Conservation (phyloP, 257 asterid genomes). For the Lithospermum erythrorhizon region DNA sequence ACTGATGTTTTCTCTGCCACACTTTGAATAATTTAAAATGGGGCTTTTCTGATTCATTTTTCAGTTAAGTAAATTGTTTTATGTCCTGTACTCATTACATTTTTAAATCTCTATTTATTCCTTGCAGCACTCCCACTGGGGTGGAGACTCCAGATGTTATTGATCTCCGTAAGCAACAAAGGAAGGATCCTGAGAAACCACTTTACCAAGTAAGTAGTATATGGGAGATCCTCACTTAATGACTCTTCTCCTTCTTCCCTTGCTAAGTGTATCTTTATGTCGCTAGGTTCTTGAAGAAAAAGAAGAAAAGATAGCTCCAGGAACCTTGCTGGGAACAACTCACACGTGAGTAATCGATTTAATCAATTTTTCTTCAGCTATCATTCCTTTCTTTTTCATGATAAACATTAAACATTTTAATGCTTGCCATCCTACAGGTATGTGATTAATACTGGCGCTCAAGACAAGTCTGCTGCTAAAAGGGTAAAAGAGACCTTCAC, state of each 20-base stretch:
- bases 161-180: constrained; percentile 96
- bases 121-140: constrained; percentile 84
- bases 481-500: constrained; percentile 41
- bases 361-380: constrained; percentile 2
- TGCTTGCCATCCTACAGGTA: constrained; percentile 36
- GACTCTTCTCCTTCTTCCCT: not conserved
- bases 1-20: too few species aligned
- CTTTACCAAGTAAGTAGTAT: constrained; percentile 59
- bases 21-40: too few species aligned
- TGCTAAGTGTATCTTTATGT: constrained; percentile 9
- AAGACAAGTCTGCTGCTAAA: constrained; percentile 84
- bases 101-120: not conserved
- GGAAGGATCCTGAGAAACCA: constrained; percentile 95
- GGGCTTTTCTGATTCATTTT: too few species aligned
- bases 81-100: too few species aligned
- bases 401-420: not conserved
- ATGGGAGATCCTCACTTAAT: not conserved
- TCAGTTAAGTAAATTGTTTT: too few species aligned
- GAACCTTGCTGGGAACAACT: constrained; percentile 69
- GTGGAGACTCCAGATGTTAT: constrained; percentile 97
- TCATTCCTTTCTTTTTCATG: not conserved
- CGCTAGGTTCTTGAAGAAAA: constrained; percentile 82
- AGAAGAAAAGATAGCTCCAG: constrained; percentile 80
- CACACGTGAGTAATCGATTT: constrained; percentile 52
- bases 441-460: constrained; percentile 72